Evolutionary conservation across 495 filamentous ascomycete species (phyloP), one percentile per base, ranked within the genome.

Genomic region (Aspergillus incahuasiensis): DNA sequence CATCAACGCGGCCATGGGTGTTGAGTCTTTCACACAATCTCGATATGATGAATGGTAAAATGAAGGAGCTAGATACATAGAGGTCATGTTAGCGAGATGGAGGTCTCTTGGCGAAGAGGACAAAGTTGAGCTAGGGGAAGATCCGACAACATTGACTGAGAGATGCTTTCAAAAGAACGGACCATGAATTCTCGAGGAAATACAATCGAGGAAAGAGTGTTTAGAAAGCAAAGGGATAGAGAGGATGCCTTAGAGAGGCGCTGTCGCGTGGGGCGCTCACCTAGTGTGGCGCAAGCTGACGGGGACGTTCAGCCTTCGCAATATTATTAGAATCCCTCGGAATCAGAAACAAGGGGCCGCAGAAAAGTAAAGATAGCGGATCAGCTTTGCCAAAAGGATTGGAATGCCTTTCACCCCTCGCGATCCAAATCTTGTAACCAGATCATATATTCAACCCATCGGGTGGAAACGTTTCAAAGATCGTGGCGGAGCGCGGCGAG

Each of bases 71-170:
- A 94, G 68, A 20, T 85, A 75, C 32, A 53, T 18, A 15, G 84
- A 87, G 22, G 86, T 84, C 53, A 95, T 79, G 39, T 90, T 82
- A 64, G 81, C 77, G 24, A 45, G 81, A 58, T 89, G 24, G 19
- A 49, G 43, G 30, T 34, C 21, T 35, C 19, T 32, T 46, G 41
- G 88, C 5, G 77, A 68, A 62, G 86, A 81, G 8, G 87, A 74
- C 30, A 28, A 52, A 20, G 34, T 35, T 48, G 18, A 22, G 16
- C 15, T n/a, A n/a, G n/a, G n/a, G 34, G 48, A 30, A 34, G 32
- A 2, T 57, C 20, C 51, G 56, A 47, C 24, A 5, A 54, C 20
- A 21, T 22, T 21, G 41, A 16, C 40, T 42, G 44, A 16, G 41
- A 46, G 13, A 39, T 1, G 32, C 34, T 34, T 43, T 25, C 13